Base-by-base conservation (phyloP, 139 green algal genomes). In the Picocystis salinarum region DNA sequence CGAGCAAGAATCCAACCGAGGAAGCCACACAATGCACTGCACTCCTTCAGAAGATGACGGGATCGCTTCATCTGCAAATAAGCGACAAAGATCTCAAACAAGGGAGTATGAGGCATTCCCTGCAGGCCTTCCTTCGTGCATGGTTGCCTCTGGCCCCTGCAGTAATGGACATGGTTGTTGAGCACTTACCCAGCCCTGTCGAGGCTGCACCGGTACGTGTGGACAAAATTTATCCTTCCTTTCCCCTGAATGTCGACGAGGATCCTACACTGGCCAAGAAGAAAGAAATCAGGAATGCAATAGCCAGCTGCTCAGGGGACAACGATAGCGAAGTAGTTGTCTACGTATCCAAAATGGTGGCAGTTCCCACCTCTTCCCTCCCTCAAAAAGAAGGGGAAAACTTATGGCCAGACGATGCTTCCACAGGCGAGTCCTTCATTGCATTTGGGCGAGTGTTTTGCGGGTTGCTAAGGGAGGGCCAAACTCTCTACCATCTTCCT, bases 341-440 rank as follows among this genome's bases (percentile, higher is more conserved):
- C 0, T 95, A 88, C 50, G 70, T 95, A 26, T 87, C 74, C 30
- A 95, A 95, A 52, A 92, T 92, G 83, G 59, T 93, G 25, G 68
- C 81, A 6, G 71, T 92, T 20, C 78, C 79, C 0, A 50, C 62
- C 2, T 40, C 33, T 2, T 50, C 68, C 23, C 46, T 87, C 18
- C 79, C 75, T 13, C 53, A 65, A 33, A 45, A 12, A 2, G n/a
- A n/a, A n/a, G n/a, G n/a, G n/a, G n/a, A n/a, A n/a, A n/a, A n/a
- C n/a, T n/a, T n/a, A n/a, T n/a, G n/a, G n/a, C n/a, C n/a, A n/a
- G n/a, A n/a, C n/a, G n/a, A n/a, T n/a, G n/a, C n/a, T n/a, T n/a
- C n/a, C n/a, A 45, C 44, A 3, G 47, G 59, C 3, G 68, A 82
- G 52, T 55, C 73, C 13, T 93, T 91, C 56, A 68, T 93, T 9